Evolutionary conservation across 2,329 filamentous ascomycete species (phyloP), one percentile per base, ranked within the genome.

Genomic region (Alternaria incomplexa): DNA sequence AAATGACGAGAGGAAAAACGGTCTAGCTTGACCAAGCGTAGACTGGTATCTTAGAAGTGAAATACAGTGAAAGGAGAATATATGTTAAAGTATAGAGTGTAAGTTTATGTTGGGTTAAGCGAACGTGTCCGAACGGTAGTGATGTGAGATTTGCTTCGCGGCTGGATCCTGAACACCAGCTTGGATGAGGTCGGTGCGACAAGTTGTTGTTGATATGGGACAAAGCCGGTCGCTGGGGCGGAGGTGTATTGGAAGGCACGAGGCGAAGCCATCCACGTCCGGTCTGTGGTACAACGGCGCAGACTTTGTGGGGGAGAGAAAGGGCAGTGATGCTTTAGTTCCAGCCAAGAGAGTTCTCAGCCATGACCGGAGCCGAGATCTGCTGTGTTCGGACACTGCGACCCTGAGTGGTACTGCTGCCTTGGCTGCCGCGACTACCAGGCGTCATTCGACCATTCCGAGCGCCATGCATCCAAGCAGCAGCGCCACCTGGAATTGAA

Each of bases 321-420:
- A 53, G 43, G 20, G 26, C 44, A 32, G 15, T 25, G 30, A 47
- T 23, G 40, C 43, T 56, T 89, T 86, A 97, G 84, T 96, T 97
- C 94, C 94, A 97, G 74, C 94, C 94, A 69, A 97, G 87, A 55
- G 93, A 97, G 86, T 97, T 97, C 84, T 96, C 93, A 4, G 93
- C 91, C 80, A 94, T 94, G 67, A 97, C 91, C 4, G 94, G 94
- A 32, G 93, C 92, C 65, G 92, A 96, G 78, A 97, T 97, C 81
- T 90, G 88, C 74, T 89, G 86, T 58, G 89, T 90, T 65, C 90
- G 83, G 58, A 88, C 85, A 68, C 86, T 90, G 53, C 86, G 86
- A 69, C 85, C 86, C 63, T 89, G 87, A 68, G 91, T 91, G 77
- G 91, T 94, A 65, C 71, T 75, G 60, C 75, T 78, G 57, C 74